phyloP scores from a whole-genome alignment of 768 basidiomycete genomes.

The Rhodosporidiobolus sp. region DNA sequence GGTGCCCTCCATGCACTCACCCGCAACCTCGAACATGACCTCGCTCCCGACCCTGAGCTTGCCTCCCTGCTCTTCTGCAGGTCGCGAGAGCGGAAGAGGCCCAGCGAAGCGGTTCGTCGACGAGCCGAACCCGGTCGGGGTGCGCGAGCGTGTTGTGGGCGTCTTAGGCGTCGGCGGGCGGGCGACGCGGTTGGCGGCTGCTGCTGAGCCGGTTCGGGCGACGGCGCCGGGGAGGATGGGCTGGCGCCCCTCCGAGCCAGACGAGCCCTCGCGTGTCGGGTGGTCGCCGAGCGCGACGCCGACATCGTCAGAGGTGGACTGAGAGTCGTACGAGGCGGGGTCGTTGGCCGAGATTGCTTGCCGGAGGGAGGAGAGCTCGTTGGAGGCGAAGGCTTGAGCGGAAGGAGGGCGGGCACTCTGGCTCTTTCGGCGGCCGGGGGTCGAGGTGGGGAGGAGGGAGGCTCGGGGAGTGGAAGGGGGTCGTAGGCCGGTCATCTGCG shows the following conservation, averaged over 20 bases:
- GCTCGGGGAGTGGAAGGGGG: constrained; percentile 33
- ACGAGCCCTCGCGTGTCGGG: not conserved
- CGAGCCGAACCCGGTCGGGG: constrained; percentile 31
- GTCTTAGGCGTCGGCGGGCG: constrained; percentile 18
- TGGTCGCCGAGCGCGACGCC: constrained; percentile 8
- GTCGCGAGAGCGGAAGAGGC: not conserved
- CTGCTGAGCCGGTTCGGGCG: not conserved
- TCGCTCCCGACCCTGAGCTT: constrained; percentile 64
- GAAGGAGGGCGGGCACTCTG: not conserved
- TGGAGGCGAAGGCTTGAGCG: not conserved
- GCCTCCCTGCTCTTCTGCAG: not conserved
- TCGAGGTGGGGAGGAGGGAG: constrained; percentile 23
- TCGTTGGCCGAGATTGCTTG: constrained; percentile 27
- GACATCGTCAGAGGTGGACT: constrained; percentile 2
- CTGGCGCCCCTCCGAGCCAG: constrained; percentile 13
- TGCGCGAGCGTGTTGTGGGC: constrained; percentile 14
- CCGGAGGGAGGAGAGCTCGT: constrained; percentile 15
- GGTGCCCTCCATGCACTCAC: constrained; percentile 68
- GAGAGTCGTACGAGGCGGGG: constrained; percentile 18
- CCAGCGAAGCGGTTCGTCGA: constrained; percentile 8
- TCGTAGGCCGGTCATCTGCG: constrained; percentile 18
- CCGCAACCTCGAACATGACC: constrained; percentile 81
- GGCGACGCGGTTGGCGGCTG: not conserved
- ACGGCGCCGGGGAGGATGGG: constrained; percentile 16
- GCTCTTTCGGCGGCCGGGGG: constrained; percentile 17